Conservation (phyloP, 345 rosid genomes). For the Toxicodendron radicans region DNA sequence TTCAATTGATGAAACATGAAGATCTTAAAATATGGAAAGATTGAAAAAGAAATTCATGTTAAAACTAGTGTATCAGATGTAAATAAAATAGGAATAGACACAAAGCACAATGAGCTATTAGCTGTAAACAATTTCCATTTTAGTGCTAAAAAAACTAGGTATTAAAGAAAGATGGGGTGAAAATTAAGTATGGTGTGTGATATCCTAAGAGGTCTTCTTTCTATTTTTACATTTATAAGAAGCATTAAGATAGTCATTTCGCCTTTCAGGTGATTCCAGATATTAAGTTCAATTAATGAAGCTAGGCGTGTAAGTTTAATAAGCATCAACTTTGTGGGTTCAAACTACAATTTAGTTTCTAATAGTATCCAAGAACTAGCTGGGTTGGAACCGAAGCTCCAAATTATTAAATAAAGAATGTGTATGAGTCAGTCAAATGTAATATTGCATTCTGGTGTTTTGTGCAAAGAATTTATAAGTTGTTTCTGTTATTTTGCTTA, state of each 20-base stretch:
- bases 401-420: not conserved
- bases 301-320: not conserved
- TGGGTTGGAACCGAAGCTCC: not conserved
- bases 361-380: not conserved
- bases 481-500: slow-evolving; percentile 1
- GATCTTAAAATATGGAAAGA: not conserved
- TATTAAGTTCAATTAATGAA: not conserved
- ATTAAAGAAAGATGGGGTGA: not conserved
- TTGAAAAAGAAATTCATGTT: not conserved
- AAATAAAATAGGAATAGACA: not conserved
- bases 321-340: not conserved
- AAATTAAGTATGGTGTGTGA: not conserved
- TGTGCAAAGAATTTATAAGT: not conserved
- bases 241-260: not conserved
- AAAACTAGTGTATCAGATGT: not conserved
- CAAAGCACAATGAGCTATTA: not conserved
- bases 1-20: not conserved
- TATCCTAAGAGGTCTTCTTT: not conserved
- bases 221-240: slow-evolving; percentile 1
- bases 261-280: not conserved
- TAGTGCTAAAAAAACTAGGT: not conserved
- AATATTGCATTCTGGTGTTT: not conserved
- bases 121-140: not conserved
- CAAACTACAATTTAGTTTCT: not conserved
- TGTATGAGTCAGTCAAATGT: not conserved